Evolutionary conservation across 129 eudicot genomes (phyloP).

Genomic region (Pseudognaphalium luteoalbum): DNA sequence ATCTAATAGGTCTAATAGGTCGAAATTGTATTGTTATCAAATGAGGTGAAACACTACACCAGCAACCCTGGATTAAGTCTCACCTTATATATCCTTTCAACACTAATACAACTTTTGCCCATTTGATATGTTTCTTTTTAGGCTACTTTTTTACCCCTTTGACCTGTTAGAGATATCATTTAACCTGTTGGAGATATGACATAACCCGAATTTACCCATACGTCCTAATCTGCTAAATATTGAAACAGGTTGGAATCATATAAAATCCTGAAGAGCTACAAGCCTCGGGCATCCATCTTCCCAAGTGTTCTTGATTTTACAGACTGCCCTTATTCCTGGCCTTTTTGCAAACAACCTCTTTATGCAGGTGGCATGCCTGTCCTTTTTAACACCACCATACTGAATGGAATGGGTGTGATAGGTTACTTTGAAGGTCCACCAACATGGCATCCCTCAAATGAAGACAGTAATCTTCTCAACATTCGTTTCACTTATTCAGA

Average conservation of each 20-base stretch:
- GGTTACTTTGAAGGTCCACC: constrained; percentile 61
- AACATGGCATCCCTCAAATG: constrained; percentile 84
- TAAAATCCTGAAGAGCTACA: constrained; percentile 62
- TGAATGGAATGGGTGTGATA: constrained; percentile 89
- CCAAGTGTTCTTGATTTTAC: constrained; percentile 62
- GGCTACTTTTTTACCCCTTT: no score
- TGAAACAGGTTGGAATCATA: constrained; percentile 65
- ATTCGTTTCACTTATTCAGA: constrained; percentile 80
- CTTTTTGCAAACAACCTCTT: constrained; percentile 92
- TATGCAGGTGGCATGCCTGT: constrained; percentile 98
- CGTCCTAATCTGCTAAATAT: no score
- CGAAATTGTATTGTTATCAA: no score
- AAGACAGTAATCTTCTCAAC: constrained; percentile 89
- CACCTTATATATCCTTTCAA: no score
- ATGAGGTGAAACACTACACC: no score
- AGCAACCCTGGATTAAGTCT: no score
- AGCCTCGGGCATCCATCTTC: constrained; percentile 79
- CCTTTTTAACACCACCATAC: constrained; percentile 78
- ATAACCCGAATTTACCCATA: no score
- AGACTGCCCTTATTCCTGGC: constrained; percentile 98
- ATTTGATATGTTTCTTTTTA: no score
- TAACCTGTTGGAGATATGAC: no score
- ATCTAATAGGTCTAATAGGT: no score
- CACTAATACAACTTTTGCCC: no score
- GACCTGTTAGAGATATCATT: no score